Conservation (phyloP, 768 basidiomycete species). For the Boletus fagicola region DNA sequence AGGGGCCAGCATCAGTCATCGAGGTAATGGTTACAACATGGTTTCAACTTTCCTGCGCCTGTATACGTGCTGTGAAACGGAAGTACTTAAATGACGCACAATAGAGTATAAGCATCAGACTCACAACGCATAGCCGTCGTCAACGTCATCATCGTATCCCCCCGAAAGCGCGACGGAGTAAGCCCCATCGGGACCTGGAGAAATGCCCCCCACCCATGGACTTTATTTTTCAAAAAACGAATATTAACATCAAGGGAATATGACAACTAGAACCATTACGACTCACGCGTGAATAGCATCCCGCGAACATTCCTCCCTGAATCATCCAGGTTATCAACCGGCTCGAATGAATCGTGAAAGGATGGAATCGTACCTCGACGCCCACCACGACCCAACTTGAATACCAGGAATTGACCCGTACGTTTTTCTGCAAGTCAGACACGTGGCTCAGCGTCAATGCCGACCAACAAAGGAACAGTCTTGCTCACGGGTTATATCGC, state of each 20-base stretch:
- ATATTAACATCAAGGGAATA: not conserved
- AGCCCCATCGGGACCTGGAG: conserved; percentile 58
- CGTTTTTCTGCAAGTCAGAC: conserved; percentile 51
- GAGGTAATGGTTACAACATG: not conserved
- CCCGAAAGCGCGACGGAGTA: conserved; percentile 87
- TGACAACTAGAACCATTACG: not conserved
- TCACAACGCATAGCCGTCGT: conserved; percentile 79
- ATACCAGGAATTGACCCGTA: conserved; percentile 82
- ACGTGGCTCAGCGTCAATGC: conserved; percentile 20
- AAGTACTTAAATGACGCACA: not conserved
- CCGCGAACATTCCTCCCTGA: conserved; percentile 59
- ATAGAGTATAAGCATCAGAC: conserved; percentile 29
- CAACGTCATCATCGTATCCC: conserved; percentile 85
- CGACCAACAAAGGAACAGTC: not conserved
- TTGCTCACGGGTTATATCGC: conserved; percentile 33
- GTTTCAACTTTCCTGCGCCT: conserved; percentile 54
- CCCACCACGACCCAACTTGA: conserved; percentile 82
- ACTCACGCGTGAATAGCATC: conserved; percentile 87
- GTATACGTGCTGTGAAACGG: conserved; percentile 58
- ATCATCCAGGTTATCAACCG: not conserved
- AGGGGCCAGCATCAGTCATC: not conserved
- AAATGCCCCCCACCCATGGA: conserved; percentile 83
- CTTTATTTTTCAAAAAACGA: conserved; percentile 34
- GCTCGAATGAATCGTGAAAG: not conserved
- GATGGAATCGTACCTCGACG: conserved; percentile 46